Conservation (phyloP, 345 rosid species). For the Clarkia xantiana region DNA sequence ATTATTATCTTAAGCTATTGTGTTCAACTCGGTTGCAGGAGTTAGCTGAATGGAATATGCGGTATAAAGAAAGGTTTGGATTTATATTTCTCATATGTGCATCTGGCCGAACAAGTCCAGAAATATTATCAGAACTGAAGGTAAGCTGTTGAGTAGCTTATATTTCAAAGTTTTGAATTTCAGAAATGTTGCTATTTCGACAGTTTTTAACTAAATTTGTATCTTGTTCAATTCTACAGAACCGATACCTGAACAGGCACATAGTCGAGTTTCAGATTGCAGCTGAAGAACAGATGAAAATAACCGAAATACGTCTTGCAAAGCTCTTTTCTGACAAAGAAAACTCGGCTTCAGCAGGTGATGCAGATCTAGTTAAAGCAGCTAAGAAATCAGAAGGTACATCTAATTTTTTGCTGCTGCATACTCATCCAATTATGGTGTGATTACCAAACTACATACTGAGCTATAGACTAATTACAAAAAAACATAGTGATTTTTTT, state of each 20-base stretch:
- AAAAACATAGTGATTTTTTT: no score
- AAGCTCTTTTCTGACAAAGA: slow-evolving; percentile 46
- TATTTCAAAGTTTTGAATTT: neutral
- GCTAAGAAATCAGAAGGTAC: slow-evolving; percentile 50
- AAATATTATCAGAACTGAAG: slow-evolving; percentile 71
- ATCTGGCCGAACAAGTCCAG: slow-evolving; percentile 53
- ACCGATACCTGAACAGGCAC: slow-evolving; percentile 60
- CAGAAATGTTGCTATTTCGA: no score
- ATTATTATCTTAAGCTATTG: no score
- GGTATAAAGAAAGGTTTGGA: slow-evolving; percentile 52
- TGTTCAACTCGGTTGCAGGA: slow-evolving; percentile 25
- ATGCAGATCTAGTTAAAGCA: slow-evolving; percentile 8
- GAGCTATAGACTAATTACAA: no score
- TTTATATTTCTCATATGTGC: slow-evolving; percentile 71
- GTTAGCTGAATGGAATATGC: slow-evolving; percentile 59
- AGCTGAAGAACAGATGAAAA: slow-evolving; percentile 82
- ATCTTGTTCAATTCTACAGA: slow-evolving; percentile 22
- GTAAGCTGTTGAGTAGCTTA: slow-evolving; percentile 15
- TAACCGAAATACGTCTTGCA: slow-evolving; percentile 68
- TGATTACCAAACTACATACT: no score
- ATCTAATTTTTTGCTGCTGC: neutral
- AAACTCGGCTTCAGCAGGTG: slow-evolving; percentile 15
- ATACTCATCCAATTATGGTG: slow-evolving; percentile 4
- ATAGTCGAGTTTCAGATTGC: slow-evolving; percentile 73
- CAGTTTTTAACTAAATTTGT: neutral